These are phyloP conservation scores for Digitaria exilis DNA, from an alignment of 202 grass and related monocot species.

Conservation along the genomic window DNA sequence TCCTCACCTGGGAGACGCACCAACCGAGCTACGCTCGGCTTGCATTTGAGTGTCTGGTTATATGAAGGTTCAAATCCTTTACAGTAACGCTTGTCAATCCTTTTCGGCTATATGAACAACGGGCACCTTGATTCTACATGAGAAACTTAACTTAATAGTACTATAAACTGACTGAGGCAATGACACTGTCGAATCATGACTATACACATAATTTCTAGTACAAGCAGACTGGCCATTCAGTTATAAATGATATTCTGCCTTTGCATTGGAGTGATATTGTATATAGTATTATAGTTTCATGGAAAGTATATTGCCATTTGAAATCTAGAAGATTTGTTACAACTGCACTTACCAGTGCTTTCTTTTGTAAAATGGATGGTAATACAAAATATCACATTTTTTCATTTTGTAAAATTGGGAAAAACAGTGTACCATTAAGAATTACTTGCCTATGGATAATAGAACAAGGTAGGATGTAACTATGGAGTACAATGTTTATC, in stretches of 20 bases:
- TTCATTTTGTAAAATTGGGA: not conserved
- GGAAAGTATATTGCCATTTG: not conserved
- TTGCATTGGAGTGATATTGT: not conserved
- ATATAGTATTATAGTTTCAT: not conserved
- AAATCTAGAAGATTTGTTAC: not conserved
- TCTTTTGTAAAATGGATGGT: not conserved
- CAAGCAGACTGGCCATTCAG: not conserved
- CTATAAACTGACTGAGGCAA: not conserved
- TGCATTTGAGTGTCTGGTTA: not conserved
- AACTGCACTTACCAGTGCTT: not conserved
- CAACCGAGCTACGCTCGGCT: too few relatives aligned
- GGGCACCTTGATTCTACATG: not conserved
- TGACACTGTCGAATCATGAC: not conserved
- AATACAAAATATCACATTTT: not conserved
- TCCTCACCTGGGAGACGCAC: too few relatives aligned
- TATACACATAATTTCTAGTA: not conserved
- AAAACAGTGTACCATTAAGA: conserved; percentile 10
- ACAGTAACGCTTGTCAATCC: not conserved
- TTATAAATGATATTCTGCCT: not conserved
- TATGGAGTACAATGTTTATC: not conserved
- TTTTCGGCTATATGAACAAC: not conserved
- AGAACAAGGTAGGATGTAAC: not conserved
- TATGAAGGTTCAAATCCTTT: not conserved
- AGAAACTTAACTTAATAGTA: too few relatives aligned
- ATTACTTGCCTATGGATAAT: not conserved